Conservation (phyloP, 163 green algal genomes). For the Chlamydomonas reinhardtii region DNA sequence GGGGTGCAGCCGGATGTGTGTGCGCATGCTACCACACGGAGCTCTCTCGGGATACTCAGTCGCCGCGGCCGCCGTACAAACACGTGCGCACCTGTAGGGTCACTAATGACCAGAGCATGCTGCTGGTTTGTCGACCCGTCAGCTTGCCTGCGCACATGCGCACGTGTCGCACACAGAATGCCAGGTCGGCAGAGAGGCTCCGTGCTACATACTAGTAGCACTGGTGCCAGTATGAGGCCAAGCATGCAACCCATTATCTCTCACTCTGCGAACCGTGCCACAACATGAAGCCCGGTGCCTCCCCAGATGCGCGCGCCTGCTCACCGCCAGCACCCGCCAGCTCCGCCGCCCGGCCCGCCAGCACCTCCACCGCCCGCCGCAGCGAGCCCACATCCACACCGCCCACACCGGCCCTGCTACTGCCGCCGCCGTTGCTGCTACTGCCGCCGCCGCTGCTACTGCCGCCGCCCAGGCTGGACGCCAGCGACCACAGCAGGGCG, state of each 20-base stretch:
- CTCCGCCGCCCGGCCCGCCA: background rate
- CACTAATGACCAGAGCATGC: conserved; percentile 14
- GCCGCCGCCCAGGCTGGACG: background rate
- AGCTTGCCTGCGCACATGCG: conserved; percentile 20
- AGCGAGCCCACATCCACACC: background rate
- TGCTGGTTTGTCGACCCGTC: conserved; percentile 21
- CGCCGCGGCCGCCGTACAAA: too few relatives aligned
- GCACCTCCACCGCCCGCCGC: background rate
- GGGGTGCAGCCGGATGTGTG: too few relatives aligned
- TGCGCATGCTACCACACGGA: too few relatives aligned
- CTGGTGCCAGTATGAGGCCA: too few relatives aligned
- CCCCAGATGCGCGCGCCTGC: background rate
- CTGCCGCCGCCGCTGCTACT: background rate
- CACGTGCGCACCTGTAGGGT: conserved; percentile 24
- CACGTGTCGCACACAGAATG: too few relatives aligned
- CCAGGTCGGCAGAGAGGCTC: too few relatives aligned
- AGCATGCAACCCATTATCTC: too few relatives aligned
- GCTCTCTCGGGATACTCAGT: too few relatives aligned
- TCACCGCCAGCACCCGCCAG: conserved; percentile 2
- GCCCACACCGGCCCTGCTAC: background rate
- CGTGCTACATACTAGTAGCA: too few relatives aligned
- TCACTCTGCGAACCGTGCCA: too few relatives aligned
- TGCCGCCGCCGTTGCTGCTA: background rate
- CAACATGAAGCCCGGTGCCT: too few relatives aligned
- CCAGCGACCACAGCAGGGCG: background rate